Base-by-base conservation (phyloP, 768 basidiomycete species). In the Suillus americanus region DNA sequence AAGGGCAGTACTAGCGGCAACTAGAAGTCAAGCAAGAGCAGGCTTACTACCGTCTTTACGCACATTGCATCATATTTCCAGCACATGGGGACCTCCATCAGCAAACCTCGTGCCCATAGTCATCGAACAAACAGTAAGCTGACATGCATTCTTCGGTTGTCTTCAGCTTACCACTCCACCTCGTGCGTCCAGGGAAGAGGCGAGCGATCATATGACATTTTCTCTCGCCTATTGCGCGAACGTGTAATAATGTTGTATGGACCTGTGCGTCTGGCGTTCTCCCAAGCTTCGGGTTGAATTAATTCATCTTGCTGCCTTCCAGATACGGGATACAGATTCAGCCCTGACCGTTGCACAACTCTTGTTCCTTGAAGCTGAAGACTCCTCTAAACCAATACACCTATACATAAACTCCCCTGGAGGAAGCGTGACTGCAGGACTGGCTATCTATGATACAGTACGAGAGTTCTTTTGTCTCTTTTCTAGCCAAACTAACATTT, bases 381-480 rank as follows among this genome's bases (percentile, higher is more conserved):
- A 98, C 68, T 88, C 95, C 0, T 87, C 89, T 10, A 94, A 94
- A 74, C 97, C 97, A 3, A 97, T 99, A 62, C 95, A 97, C 71
- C 79, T 99, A 13, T 99, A 99, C 77, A 97, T 99, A 69, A 98
- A 98, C 78, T 95, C 93, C 8, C 97, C 97, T 0, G 97, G 97
- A 2, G 97, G 97, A 37, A 92, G 91, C 71, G 97, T 99, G 45
- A 97, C 96, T 0, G 94, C 95, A 56, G 97, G 97, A 10, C 80
- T 99, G 65, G 97, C 96, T 20, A 97, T 99, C 57, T 99, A 99
- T 79, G 97, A 99, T 73, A 98, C 97, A 72, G 95, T 97, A 79
- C 70, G 88, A 68, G 43, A 43, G 45, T 25, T 37, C n/a, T 56
- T 65, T 14, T 64, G 38, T 50, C 60, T 63, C 28, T 54, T 7